phyloP scores from a whole-genome alignment of 2,329 filamentous ascomycete genomes.

The Colletotrichum zoysiae region DNA sequence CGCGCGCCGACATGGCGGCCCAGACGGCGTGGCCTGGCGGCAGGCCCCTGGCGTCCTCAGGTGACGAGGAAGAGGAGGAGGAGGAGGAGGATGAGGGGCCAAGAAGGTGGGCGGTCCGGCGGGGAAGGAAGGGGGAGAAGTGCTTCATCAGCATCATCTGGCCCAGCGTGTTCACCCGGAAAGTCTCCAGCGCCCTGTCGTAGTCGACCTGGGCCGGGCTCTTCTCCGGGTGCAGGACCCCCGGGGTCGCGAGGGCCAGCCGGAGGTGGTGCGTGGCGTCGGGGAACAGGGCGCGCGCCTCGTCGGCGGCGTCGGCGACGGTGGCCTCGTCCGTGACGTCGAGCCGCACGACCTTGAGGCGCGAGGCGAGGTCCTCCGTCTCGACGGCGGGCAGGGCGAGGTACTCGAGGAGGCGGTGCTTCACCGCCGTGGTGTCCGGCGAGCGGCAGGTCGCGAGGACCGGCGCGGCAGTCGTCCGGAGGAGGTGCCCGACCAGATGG shows the following conservation, averaged over 20 bases:
- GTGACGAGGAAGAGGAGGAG: background rate
- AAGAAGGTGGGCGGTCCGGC: constrained; percentile 59
- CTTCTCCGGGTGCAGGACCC: constrained; percentile 80
- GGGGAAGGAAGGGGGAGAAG: constrained; percentile 77
- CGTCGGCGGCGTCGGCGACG: constrained; percentile 67
- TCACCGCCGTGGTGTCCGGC: constrained; percentile 51
- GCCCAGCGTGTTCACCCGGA: constrained; percentile 79
- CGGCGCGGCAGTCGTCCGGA: constrained; percentile 61
- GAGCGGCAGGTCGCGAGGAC: constrained; percentile 60
- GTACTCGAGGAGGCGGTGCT: constrained; percentile 50
- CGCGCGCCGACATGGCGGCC: constrained; percentile 82
- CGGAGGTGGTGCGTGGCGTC: constrained; percentile 69
- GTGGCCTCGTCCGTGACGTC: constrained; percentile 72
- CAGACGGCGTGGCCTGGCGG: constrained; percentile 68
- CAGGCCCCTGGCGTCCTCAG: constrained; percentile 19
- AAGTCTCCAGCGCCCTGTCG: constrained; percentile 73
- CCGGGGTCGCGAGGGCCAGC: constrained; percentile 77
- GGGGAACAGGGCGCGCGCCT: constrained; percentile 67
- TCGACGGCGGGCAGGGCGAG: constrained; percentile 39
- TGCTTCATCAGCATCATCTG: constrained; percentile 83
- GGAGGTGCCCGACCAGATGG: constrained; percentile 62
- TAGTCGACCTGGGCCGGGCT: constrained; percentile 74
- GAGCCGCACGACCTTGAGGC: constrained; percentile 56
- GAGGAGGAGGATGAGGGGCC: background rate
- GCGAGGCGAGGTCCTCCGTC: constrained; percentile 45